Percentiles rank a stretch among this genome's conserved stretches.
Evolutionary conservation across 2,329 filamentous ascomycete species (phyloP).

Genomic region (Grosmannia clavigera): DNA sequence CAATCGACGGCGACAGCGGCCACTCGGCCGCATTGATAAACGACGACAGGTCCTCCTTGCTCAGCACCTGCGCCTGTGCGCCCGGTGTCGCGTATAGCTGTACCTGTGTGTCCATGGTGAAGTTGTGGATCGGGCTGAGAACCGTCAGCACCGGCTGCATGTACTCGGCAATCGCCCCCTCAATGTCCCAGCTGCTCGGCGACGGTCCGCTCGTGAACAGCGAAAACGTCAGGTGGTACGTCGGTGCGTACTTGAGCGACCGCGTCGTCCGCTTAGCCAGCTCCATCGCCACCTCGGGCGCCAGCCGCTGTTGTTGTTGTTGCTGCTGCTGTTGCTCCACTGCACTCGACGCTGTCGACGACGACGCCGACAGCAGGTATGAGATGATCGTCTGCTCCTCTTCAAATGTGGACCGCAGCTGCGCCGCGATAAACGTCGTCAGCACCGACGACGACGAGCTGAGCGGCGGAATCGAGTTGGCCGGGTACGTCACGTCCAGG

Average conservation of each 20-base stretch:
- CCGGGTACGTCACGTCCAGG: conserved; percentile 66
- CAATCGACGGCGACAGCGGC: conserved; percentile 90
- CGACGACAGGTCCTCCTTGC: conserved; percentile 76
- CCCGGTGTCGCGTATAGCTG: conserved; percentile 76
- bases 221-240: conserved; percentile 92
- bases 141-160: conserved; percentile 71
- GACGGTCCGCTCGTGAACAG: conserved; percentile 69
- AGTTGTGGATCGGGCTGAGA: conserved; percentile 76
- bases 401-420: conserved; percentile 65
- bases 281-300: conserved; percentile 39
- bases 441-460: conserved; percentile 61
- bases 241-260: conserved; percentile 81
- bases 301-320: conserved; percentile 21
- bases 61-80: conserved; percentile 52
- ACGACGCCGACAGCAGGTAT: conserved; percentile 52
- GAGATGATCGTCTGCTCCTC: conserved; percentile 84
- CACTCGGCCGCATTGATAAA: conserved; percentile 98
- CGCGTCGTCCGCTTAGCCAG: conserved; percentile 63
- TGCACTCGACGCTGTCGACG: conserved; percentile 29
- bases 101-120: conserved; percentile 91
- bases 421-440: conserved; percentile 64
- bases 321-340: conserved; percentile 1
- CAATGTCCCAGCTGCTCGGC: conserved; percentile 86
- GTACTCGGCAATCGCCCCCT: conserved; percentile 67
- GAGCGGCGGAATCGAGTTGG: conserved; percentile 52